Base-by-base conservation (phyloP, 192 early-diverging fungal genomes). In the Coemansia umbellata region DNA sequence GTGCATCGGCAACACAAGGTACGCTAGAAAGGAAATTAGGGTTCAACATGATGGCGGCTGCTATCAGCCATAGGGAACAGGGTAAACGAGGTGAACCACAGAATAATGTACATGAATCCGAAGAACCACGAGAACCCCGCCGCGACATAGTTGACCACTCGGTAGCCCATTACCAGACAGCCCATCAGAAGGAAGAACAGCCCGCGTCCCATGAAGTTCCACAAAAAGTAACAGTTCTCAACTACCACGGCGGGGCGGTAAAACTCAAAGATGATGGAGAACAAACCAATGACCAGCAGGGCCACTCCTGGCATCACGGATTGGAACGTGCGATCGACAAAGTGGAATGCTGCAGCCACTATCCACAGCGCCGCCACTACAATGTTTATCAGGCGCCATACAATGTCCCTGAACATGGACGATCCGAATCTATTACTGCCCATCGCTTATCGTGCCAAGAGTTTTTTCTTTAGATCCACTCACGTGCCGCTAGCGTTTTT, bases 171-270 rank as follows among this genome's bases (percentile, higher is more conserved):
- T 15, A 61, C 60, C 26, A 60, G 30, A 31, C 64, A 74, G 5
- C 71, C 71, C 54, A 74, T 74, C 70, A 74, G 31, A 14, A 74
- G 30, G 26, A 74, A 66, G n/a, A 67, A 64, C 43, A 71, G 31
- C 23, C 71, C 71, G 2, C 71, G 71, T n/a, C 71, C 71, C 60
- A 74, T 66, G 37, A 74, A 74, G 48, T 74, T 74, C 71, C 71
- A 74, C 60, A 74, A 9, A 49, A 74, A 74, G 47, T 59, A 62
- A 52, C 71, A 74, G 71, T 67, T 61, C 31, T 66, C 42, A 17
- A 74, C 53, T 13, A 74, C 48, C 24, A 52, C 49, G 5, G 33
- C 50, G 4, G 64, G 71, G 6, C 71, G 71, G 44, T 48, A 67
- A 40, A 74, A 67, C 71, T 74, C 71, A 22, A 66, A 59, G 31